phyloP scores from a whole-genome alignment of 2,329 filamentous ascomycete species.

The Colletotrichum tropicicola region DNA sequence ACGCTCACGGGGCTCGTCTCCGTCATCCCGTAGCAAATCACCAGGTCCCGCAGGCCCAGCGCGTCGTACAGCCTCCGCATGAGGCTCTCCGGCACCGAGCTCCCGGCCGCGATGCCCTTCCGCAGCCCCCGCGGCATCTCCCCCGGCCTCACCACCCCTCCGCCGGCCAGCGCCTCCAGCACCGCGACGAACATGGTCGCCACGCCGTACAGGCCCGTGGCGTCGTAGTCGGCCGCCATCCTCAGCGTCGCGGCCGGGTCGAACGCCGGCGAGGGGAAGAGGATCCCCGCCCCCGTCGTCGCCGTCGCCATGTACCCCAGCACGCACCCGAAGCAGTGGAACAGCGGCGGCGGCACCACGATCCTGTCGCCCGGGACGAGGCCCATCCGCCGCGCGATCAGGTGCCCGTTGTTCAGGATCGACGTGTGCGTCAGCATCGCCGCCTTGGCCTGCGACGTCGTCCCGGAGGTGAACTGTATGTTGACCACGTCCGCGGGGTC shows the following conservation, averaged over 20 bases:
- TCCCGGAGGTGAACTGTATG: conserved; percentile 98
- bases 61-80: conserved; percentile 79
- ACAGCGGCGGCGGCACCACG: conserved; percentile 86
- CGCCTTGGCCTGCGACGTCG: conserved; percentile 89
- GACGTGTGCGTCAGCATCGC: conserved; percentile 85
- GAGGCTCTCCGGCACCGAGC: conserved; percentile 82
- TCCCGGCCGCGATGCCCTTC: conserved; percentile 93
- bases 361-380: conserved; percentile 78
- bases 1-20: conserved; percentile 82
- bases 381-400: conserved; percentile 87
- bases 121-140: conserved; percentile 58
- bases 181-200: conserved; percentile 94
- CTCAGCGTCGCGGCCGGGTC: conserved; percentile 77
- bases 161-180: conserved; percentile 75
- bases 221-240: conserved; percentile 61
- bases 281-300: conserved; percentile 79
- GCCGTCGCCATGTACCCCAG: conserved; percentile 97
- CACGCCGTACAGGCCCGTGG: conserved; percentile 83
- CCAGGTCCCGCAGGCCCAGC: conserved; percentile 82
- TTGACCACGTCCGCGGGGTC: conserved; percentile 80
- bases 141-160: conserved; percentile 36
- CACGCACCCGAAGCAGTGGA: conserved; percentile 90
- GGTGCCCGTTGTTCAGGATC: conserved; percentile 92
- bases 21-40: conserved; percentile 97
- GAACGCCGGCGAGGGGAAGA: conserved; percentile 89